Evolutionary conservation across 2,329 filamentous ascomycete species (phyloP), one percentile per base, ranked within the genome.

Genomic region (Curvularia spicifera): DNA sequence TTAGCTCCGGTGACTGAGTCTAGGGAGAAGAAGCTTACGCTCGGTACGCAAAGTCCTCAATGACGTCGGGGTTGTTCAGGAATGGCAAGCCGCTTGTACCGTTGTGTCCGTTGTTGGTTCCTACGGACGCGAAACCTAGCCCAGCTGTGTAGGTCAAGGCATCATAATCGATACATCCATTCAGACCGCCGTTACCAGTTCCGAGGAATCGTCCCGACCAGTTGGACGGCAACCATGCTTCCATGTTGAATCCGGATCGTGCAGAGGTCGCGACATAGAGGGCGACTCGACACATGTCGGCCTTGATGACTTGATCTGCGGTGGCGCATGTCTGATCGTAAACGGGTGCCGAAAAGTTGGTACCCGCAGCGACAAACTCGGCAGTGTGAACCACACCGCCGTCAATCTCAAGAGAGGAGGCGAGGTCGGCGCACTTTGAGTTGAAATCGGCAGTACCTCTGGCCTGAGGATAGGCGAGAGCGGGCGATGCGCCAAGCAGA

Each of bases 1-100:
- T 59, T 45, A 63, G 66, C 43, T 26, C 12, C 7, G 0, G 0
- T n/a, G 28, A 51, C n/a, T 9, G 7, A 18, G 24, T 10, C 0
- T n/a, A 18, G 6, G 12, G 1, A 2, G 12, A n/a, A 37, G 22
- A 8, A 28, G 63, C 70, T 63, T 52, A 71, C 46, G 79, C 77
- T 18, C 79, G 75, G 56, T 79, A 83, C 9, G 79, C 80, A 61
- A 82, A 84, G 59, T 84, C 82, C 35, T 77, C 73, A 0, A 84
- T 64, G 8, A 82, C 74, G 18, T 81, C 80, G 0, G 77, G 68
- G 22, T 82, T 80, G 18, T 79, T 73, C 49, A 80, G 78, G 61
- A 84, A 84, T 0, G 80, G 73, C 24, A 69, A 53, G n/a, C 82
- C 82, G 3, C 75, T 78, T 5, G 74, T 77, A 8, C 79, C 79